Conservation (phyloP, 148 eudicot genomes). For the Arbutus unedo region DNA sequence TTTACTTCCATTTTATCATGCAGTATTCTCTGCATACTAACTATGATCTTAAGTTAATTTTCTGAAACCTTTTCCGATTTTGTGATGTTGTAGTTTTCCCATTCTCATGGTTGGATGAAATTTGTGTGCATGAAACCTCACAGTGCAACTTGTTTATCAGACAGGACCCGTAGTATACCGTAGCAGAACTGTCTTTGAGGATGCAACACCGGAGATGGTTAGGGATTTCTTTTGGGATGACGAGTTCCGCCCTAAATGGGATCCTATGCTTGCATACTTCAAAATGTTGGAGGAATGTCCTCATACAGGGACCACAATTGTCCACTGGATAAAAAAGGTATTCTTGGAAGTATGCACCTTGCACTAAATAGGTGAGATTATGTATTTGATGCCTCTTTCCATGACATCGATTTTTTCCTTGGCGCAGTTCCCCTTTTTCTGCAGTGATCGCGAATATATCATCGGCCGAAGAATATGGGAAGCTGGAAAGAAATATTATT, state of each 20-base stretch:
- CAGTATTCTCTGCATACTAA: not conserved
- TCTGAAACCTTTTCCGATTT: not conserved
- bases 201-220: conserved; percentile 79
- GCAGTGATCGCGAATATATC: conserved; percentile 95
- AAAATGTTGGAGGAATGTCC: conserved; percentile 80
- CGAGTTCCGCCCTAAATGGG: conserved; percentile 94
- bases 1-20: not conserved
- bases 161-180: conserved; percentile 70
- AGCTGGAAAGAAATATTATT: conserved; percentile 73
- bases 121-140: not conserved
- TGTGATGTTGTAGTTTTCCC: not conserved
- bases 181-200: conserved; percentile 89
- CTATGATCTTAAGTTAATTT: not conserved
- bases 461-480: conserved; percentile 97
- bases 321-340: conserved; percentile 97
- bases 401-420: conserved; percentile 11
- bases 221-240: conserved; percentile 99
- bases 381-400: conserved; percentile 4
- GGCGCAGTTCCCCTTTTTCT: conserved; percentile 94
- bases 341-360: not conserved
- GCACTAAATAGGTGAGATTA: not conserved
- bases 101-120: conserved; percentile 1
- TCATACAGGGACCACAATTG: conserved; percentile 59
- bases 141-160: conserved; percentile 33
- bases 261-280: conserved; percentile 76